Conservation (phyloP, 441 rosid species). For the Daphne laureola region DNA sequence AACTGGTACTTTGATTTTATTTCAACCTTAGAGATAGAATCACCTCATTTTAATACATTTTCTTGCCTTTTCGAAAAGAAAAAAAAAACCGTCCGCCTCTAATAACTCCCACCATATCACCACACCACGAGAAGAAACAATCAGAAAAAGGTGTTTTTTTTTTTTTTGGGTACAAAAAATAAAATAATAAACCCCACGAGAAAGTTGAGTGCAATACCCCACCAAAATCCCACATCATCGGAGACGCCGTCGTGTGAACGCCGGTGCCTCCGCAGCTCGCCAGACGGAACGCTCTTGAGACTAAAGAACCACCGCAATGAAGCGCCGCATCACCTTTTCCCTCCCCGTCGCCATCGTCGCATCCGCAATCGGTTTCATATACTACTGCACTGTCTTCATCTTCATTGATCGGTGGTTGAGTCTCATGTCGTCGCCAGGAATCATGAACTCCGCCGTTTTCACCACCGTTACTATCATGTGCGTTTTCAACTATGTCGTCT, state of each 20-base stretch:
- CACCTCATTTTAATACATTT: too few relatives aligned
- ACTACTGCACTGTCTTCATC: constrained; percentile 63
- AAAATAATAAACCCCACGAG: too few relatives aligned
- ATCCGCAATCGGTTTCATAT: constrained; percentile 53
- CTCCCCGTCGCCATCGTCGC: constrained; percentile 58
- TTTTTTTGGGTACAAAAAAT: too few relatives aligned
- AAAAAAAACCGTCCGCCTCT: too few relatives aligned
- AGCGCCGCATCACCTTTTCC: constrained; percentile 44
- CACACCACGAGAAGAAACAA: too few relatives aligned
- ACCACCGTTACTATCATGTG: constrained; percentile 63
- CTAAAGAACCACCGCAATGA: constrained; percentile 28
- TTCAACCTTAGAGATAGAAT: too few relatives aligned
- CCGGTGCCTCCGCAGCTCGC: constrained; percentile 41
- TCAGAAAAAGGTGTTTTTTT: too few relatives aligned
- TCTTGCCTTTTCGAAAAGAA: too few relatives aligned
- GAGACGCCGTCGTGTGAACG: constrained; percentile 59
- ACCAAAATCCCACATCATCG: constrained; percentile 13
- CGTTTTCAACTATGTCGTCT: constrained; percentile 40
- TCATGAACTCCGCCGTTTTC: constrained; percentile 60
- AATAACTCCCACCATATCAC: too few relatives aligned
- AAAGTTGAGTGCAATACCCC: too few relatives aligned
- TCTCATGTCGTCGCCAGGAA: constrained; percentile 67
- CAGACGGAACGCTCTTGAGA: constrained; percentile 1
- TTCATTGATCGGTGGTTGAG: constrained; percentile 90
- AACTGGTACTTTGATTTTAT: too few relatives aligned